Evolutionary conservation across 2,329 filamentous ascomycete genomes (phyloP).

Genomic region (Arthroderma uncinatum): DNA sequence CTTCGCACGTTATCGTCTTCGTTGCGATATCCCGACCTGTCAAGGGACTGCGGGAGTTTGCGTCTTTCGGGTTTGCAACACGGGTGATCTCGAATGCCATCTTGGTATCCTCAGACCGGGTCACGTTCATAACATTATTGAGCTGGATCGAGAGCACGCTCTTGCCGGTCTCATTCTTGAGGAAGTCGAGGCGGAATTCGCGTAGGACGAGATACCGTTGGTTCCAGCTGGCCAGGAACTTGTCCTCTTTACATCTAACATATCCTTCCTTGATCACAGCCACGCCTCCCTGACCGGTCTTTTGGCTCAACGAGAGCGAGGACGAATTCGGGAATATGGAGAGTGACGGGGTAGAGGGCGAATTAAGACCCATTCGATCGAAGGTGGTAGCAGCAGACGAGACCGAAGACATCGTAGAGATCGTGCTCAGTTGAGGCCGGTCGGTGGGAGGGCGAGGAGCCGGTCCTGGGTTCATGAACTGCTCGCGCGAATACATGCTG

Average conservation of each 20-base stretch:
- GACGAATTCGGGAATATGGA: slow-evolving; percentile 58
- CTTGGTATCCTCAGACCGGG: slow-evolving; percentile 78
- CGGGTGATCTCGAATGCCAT: slow-evolving; percentile 92
- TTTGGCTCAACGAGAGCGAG: slow-evolving; percentile 55
- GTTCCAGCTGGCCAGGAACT: slow-evolving; percentile 68
- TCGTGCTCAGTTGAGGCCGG: slow-evolving; percentile 68
- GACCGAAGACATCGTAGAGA: slow-evolving; percentile 60
- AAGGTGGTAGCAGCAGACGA: slow-evolving; percentile 61
- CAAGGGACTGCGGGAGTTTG: slow-evolving; percentile 54
- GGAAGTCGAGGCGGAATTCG: slow-evolving; percentile 86
- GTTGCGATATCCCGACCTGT: slow-evolving; percentile 69
- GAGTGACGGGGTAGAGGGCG: slow-evolving; percentile 49
- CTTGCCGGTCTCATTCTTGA: slow-evolving; percentile 83
- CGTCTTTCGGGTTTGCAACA: slow-evolving; percentile 48
- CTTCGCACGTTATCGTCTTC: slow-evolving; percentile 78
- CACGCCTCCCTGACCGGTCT: slow-evolving; percentile 53
- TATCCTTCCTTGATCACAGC: slow-evolving; percentile 58
- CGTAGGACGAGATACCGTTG: slow-evolving; percentile 84
- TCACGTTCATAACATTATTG: slow-evolving; percentile 79
- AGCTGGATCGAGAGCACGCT: slow-evolving; percentile 75
- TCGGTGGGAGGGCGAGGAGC: slow-evolving; percentile 82
- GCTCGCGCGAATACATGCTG: slow-evolving; percentile 50
- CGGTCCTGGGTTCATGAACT: slow-evolving; percentile 95
- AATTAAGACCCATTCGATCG: slow-evolving; percentile 56
- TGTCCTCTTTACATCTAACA: slow-evolving; percentile 64